Evolutionary conservation across 1,284 basidiomycete species (phyloP).

Genomic region (Fomitopsis pinicola): DNA sequence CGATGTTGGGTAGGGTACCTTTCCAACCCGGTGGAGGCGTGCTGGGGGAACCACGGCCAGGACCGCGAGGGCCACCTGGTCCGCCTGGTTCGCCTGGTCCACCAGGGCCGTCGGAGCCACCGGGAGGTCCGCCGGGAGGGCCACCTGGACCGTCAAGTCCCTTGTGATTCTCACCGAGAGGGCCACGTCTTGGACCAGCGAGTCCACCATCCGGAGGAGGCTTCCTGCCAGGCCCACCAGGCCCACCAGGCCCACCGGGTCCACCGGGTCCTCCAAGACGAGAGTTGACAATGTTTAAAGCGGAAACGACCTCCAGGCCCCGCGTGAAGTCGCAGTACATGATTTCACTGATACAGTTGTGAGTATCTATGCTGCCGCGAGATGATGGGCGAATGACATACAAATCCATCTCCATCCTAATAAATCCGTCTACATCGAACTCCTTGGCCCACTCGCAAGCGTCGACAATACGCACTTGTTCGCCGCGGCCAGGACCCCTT

Average conservation of each 20-base stretch:
- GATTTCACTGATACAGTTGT: background rate
- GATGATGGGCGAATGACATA: background rate
- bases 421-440: background rate
- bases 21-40: background rate
- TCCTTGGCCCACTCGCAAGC: background rate
- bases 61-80: background rate
- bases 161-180: too few relatives aligned
- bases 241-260: background rate
- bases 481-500: background rate
- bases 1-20: background rate
- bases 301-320: background rate
- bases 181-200: background rate
- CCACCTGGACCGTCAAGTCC: too few relatives aligned
- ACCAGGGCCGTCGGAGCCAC: background rate
- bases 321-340: constrained; percentile 1
- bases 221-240: background rate
- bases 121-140: background rate
- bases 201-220: background rate
- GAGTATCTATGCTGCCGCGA: background rate
- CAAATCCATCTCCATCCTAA: constrained; percentile 1
- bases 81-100: background rate
- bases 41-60: background rate
- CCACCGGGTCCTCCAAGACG: background rate
- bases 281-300: background rate
- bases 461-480: background rate